A percentile compares a stretch with the other conserved stretches of the same genome.
These are phyloP conservation scores for Schwanniomyces vanrijiae DNA, from an alignment of 805 yeast species.

Conservation along the genomic window DNA sequence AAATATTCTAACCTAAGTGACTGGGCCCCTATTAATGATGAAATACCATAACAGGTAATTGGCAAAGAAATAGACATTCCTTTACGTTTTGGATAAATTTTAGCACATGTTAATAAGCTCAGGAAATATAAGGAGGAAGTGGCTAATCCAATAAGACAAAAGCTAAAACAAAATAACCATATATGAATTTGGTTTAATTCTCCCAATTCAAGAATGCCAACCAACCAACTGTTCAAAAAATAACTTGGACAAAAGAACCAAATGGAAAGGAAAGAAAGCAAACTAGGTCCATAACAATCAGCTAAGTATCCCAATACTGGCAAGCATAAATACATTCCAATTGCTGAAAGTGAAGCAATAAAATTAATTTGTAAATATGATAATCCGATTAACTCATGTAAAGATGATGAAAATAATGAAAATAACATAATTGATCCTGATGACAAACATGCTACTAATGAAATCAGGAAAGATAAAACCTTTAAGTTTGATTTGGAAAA, in stretches of 20 bases:
- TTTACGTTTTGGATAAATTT: slow-evolving; percentile 73
- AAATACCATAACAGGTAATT: slow-evolving; percentile 81
- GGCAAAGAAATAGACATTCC: slow-evolving; percentile 87
- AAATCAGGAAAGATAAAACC: slow-evolving; percentile 51
- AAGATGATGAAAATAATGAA: slow-evolving; percentile 73
- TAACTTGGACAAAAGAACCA: slow-evolving; percentile 71
- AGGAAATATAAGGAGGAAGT: slow-evolving; percentile 73
- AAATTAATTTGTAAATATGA: slow-evolving; percentile 65
- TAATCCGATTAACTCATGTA: slow-evolving; percentile 59
- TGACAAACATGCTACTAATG: slow-evolving; percentile 65
- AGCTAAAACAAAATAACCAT: slow-evolving; percentile 44
- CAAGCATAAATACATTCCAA: slow-evolving; percentile 83
- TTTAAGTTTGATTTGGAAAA: slow-evolving; percentile 45
- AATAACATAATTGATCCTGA: slow-evolving; percentile 84
- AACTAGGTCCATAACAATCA: slow-evolving; percentile 81
- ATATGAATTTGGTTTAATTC: slow-evolving; percentile 8
- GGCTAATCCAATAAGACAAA: slow-evolving; percentile 64
- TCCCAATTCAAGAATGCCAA: slow-evolving; percentile 7
- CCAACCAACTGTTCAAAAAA: slow-evolving; percentile 29
- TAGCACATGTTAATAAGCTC: slow-evolving; percentile 77
- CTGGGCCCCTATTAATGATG: slow-evolving; percentile 75
- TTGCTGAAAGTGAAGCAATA: slow-evolving; percentile 69
- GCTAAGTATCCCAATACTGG: slow-evolving; percentile 82
- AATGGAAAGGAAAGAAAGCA: slow-evolving; percentile 62
- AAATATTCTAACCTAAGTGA: slow-evolving; percentile 46